Conservation (phyloP, 106 monocot genomes). For the Amphibolis antarctica region DNA sequence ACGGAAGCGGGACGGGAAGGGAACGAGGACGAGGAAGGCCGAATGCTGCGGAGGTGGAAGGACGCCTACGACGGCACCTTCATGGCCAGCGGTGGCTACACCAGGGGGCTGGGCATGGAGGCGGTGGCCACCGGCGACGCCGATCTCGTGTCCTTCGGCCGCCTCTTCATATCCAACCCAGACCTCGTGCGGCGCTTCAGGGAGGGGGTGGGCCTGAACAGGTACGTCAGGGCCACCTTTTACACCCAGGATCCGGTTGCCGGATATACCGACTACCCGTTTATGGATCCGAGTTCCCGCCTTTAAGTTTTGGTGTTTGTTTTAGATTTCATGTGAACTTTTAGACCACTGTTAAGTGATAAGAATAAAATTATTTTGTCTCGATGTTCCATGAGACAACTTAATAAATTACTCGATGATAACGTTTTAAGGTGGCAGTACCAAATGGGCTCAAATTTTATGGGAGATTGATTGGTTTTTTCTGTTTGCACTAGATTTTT, state of each 20-base stretch:
- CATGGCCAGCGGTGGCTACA: slow-evolving; percentile 91
- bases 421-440: no score
- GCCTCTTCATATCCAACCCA: slow-evolving; percentile 87
- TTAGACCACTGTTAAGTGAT: no score
- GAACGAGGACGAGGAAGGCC: slow-evolving; percentile 42
- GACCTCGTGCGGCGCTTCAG: slow-evolving; percentile 60
- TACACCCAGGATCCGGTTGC: slow-evolving; percentile 81
- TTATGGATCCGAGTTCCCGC: no score
- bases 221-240: slow-evolving; percentile 61
- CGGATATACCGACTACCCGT: slow-evolving; percentile 89
- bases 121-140: slow-evolving; percentile 61
- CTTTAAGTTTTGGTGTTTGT: no score
- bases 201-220: slow-evolving; percentile 30
- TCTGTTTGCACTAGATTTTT: no score
- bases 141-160: slow-evolving; percentile 77
- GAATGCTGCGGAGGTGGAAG: slow-evolving; percentile 38
- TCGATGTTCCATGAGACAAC: no score
- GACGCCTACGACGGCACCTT: slow-evolving; percentile 60
- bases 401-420: no score
- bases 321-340: no score
- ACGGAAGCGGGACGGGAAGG: slow-evolving; percentile 62
- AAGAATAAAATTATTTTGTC: no score
- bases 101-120: slow-evolving; percentile 58
- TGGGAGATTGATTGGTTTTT: no score
- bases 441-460: no score